Conservation (phyloP, 164 flowering plant species). For the Buxus sempervirens region DNA sequence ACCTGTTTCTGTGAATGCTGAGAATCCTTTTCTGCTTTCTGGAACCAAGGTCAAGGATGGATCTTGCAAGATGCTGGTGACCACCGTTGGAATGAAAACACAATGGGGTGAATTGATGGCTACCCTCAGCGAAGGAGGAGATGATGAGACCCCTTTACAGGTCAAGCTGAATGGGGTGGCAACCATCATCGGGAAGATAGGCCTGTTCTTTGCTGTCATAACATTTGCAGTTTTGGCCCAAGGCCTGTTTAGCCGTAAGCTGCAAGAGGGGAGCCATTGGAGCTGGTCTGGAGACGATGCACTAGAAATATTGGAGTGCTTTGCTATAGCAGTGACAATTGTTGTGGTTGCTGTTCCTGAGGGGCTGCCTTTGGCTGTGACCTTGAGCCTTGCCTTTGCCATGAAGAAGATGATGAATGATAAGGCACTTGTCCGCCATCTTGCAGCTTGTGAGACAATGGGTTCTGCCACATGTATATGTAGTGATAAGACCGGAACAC, state of each 20-base stretch:
- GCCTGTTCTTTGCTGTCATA: conserved; percentile 70
- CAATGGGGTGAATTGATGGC: conserved; percentile 93
- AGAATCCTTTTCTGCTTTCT: conserved; percentile 63
- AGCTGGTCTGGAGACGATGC: conserved; percentile 76
- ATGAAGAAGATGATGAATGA: conserved; percentile 93
- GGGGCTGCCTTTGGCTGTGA: conserved; percentile 80
- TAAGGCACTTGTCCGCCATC: conserved; percentile 68
- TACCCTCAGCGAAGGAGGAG: conserved; percentile 83
- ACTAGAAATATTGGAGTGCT: conserved; percentile 54
- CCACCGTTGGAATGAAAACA: conserved; percentile 86
- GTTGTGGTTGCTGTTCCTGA: conserved; percentile 88
- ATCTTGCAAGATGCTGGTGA: conserved; percentile 72
- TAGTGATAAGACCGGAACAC: conserved; percentile 85
- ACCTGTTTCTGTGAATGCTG: conserved; percentile 50
- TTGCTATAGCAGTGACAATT: conserved; percentile 77
- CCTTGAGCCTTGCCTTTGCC: conserved; percentile 80
- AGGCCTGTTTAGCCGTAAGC: conserved; percentile 46
- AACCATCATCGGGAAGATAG: conserved; percentile 77
- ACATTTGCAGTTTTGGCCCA: conserved; percentile 78
- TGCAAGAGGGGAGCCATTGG: conserved; percentile 41
- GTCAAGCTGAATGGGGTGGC: conserved; percentile 88
- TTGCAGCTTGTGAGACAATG: conserved; percentile 87
- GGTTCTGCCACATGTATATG: conserved; percentile 78
- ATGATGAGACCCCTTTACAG: conserved; percentile 84
- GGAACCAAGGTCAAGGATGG: conserved; percentile 84